Evolutionary conservation across 495 filamentous ascomycete species (phyloP), one percentile per base, ranked within the genome.

Genomic region (Annulohypoxylon maeteangense): DNA sequence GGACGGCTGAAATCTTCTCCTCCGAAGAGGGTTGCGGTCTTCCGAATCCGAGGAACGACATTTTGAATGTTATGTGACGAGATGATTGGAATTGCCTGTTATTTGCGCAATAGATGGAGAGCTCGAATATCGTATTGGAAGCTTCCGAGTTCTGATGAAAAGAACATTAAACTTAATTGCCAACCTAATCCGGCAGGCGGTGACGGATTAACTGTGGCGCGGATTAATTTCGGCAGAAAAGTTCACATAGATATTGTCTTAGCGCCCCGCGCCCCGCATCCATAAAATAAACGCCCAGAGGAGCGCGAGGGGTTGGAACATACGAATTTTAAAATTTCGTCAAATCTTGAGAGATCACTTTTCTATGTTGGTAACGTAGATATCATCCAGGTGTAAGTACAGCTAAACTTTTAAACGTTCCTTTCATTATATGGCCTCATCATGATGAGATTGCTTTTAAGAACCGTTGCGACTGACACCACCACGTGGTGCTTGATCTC

Each of bases 381-480:
- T 31, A 18, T 58, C 25, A 22, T 59, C 20, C 36, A 23, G 22
- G 2, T 29, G 62, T 66, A 59, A 66, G 63, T 66, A 50, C 38
- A 48, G 3, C 0, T 42, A 50, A 48, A 6, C 2, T 31, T 50
- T 40, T 29, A 42, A 50, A 48, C 18, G 45, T 32, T 16, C 4
- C 12, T 44, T 56, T 23, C 20, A 22, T 25, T 48, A 22, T 22
- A 51, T 34, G 23, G 16, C 56, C 57, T 64, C 50, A 62, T 77
- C 62, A 81, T 85, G 84, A 87, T 82, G 78, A 82, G 73, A 79
- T 75, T 77, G 76, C 72, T 77, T 80, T 76, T 81, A 81, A 86
- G 94, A 97, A 97, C 93, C 94, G 93, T 93, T 97, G 94, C 94
- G 92, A 91, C 89, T 94, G 92, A 95, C 88, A 86, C 86, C 83